Conservation (phyloP, 129 eudicot species). For the Ambrosia artemisiifolia region DNA sequence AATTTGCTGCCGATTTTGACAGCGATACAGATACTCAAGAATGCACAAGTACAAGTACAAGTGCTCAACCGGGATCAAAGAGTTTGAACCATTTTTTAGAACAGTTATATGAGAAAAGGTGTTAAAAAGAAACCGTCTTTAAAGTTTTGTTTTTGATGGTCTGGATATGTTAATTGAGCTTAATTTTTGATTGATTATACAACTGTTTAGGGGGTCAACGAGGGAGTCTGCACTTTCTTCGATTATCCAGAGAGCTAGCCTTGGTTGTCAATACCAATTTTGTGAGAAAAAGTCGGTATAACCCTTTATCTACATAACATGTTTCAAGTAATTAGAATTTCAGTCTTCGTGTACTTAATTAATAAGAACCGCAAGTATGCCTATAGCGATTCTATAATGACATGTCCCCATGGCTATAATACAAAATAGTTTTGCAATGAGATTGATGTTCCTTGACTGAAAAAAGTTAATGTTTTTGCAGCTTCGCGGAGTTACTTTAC, state of each 20-base stretch:
- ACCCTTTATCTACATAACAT: background rate
- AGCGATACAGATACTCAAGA: slow-evolving; percentile 14
- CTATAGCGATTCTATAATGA: background rate
- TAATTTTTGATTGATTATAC: background rate
- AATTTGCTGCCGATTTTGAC: background rate
- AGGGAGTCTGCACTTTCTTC: slow-evolving; percentile 49
- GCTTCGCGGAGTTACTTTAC: slow-evolving; percentile 50
- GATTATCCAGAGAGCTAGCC: slow-evolving; percentile 28
- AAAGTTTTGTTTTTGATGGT: background rate
- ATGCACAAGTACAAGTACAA: slow-evolving; percentile 15
- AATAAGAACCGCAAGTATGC: background rate
- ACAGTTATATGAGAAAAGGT: slow-evolving; percentile 41
- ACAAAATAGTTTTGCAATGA: background rate
- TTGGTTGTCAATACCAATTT: slow-evolving; percentile 36
- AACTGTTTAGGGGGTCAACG: slow-evolving; percentile 35
- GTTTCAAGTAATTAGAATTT: background rate
- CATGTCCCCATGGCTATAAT: background rate
- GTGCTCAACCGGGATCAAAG: slow-evolving; percentile 27
- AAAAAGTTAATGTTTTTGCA: slow-evolving; percentile 19
- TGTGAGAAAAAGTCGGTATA: slow-evolving; percentile 41
- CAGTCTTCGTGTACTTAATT: background rate
- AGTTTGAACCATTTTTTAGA: slow-evolving; percentile 32
- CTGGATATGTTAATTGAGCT: background rate
- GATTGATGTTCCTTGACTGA: background rate
- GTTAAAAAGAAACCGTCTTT: background rate